Conservation (phyloP, 306 rosid genomes). For the Cicer pinnatifidum region DNA sequence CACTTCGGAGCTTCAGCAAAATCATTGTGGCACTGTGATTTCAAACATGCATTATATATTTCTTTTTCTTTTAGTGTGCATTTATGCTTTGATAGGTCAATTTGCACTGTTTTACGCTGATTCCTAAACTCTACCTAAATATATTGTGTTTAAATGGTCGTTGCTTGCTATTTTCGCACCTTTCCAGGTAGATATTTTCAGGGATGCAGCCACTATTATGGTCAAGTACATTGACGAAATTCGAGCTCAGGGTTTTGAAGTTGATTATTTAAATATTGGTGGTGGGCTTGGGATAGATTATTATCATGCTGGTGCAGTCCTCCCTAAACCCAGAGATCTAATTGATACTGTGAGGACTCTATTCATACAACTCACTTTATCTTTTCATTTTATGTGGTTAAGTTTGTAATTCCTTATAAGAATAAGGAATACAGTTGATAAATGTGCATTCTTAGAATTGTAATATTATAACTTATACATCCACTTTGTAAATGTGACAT, state of each 20-base stretch:
- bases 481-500: background rate
- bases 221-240: constrained; percentile 85
- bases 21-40: too few relatives aligned
- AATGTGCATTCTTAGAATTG: constrained; percentile 21
- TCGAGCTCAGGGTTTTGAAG: constrained; percentile 87
- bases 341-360: constrained; percentile 72
- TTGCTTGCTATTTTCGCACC: background rate
- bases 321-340: constrained; percentile 88
- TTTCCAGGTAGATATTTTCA: constrained; percentile 86
- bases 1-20: too few relatives aligned
- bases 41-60: too few relatives aligned
- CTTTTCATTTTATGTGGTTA: background rate
- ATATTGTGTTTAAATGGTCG: constrained; percentile 16
- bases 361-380: constrained; percentile 25
- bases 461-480: background rate
- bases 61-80: background rate
- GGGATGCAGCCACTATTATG: constrained; percentile 91
- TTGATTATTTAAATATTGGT: constrained; percentile 85
- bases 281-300: constrained; percentile 98
- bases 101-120: constrained; percentile 18
- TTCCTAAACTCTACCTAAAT: constrained; percentile 22
- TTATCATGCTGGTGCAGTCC: constrained; percentile 81
- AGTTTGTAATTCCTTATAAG: constrained; percentile 14
- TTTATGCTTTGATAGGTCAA: constrained; percentile 19
- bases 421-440: constrained; percentile 21